These are phyloP conservation scores for Penicillium lagena DNA, from an alignment of 495 filamentous ascomycete genomes.

Conservation along the genomic window DNA sequence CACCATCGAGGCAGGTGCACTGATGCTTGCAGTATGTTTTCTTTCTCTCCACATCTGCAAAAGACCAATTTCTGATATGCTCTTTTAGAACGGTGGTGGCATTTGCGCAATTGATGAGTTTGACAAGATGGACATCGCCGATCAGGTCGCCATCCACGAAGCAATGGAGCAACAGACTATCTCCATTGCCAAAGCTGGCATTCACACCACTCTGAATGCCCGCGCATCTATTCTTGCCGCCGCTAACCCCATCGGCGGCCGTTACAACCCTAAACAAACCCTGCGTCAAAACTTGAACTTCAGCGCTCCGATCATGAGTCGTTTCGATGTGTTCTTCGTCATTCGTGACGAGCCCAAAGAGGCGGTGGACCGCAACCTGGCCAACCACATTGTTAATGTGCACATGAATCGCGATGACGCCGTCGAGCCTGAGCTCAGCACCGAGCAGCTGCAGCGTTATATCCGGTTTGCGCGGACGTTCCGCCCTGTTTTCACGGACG, in stretches of 20 bases:
- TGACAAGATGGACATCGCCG: constrained; percentile 98
- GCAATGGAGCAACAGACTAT: constrained; percentile 99
- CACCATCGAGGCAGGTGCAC: constrained; percentile 95
- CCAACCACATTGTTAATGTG: constrained; percentile 89
- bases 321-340: constrained; percentile 99
- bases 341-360: constrained; percentile 97
- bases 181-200: constrained; percentile 97
- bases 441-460: constrained; percentile 94
- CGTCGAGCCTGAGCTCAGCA: constrained; percentile 87
- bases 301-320: constrained; percentile 96
- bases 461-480: constrained; percentile 96
- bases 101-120: constrained; percentile 99
- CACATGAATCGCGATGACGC: constrained; percentile 89
- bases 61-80: constrained; percentile 1
- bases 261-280: constrained; percentile 94
- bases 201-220: constrained; percentile 96
- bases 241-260: constrained; percentile 90
- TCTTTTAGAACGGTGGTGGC: constrained; percentile 48
- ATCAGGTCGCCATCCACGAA: constrained; percentile 99
- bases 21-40: constrained; percentile 85
- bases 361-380: constrained; percentile 78
- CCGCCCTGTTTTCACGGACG: constrained; percentile 83
- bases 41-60: neutral
- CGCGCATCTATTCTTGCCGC: constrained; percentile 92
- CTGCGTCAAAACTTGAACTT: constrained; percentile 96